A percentile compares a stretch with the other conserved stretches of the same genome.
Evolutionary conservation across 1,284 basidiomycete species (phyloP).

Genomic region (Wallemia ichthyophaga): DNA sequence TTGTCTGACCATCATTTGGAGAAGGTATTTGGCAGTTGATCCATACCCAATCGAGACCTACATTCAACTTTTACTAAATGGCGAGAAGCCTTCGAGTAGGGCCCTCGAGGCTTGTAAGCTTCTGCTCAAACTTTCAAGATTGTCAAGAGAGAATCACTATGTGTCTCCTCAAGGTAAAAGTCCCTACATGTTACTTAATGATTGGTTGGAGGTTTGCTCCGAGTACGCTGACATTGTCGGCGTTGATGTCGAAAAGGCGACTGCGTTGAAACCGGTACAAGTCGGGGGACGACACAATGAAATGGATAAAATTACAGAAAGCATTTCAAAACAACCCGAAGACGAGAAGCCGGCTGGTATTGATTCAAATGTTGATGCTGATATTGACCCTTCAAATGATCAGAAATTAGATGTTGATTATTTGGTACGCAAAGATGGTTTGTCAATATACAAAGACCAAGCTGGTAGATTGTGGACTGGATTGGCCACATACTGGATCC

Average conservation of each 20-base stretch:
- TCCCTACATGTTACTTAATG: constrained; percentile 69
- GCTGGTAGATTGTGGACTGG: constrained; percentile 88
- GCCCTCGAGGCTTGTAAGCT: constrained; percentile 83
- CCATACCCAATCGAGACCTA: constrained; percentile 61
- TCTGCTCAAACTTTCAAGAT: constrained; percentile 48
- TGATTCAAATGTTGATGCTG: constrained; percentile 26
- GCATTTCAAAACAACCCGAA: background rate
- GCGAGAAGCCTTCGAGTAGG: constrained; percentile 29
- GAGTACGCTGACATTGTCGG: constrained; percentile 76
- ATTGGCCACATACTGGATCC: constrained; percentile 93
- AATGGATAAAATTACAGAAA: background rate
- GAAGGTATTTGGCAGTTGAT: constrained; percentile 64
- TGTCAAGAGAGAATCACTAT: constrained; percentile 55
- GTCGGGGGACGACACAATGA: background rate
- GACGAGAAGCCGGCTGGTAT: background rate
- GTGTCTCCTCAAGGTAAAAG: constrained; percentile 75
- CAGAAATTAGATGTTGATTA: constrained; percentile 59
- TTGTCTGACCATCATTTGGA: constrained; percentile 59
- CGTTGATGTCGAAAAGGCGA: constrained; percentile 35
- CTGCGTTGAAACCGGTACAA: constrained; percentile 1
- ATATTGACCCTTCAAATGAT: constrained; percentile 43
- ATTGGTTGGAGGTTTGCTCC: constrained; percentile 79
- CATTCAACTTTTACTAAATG: constrained; percentile 39
- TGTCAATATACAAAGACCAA: constrained; percentile 76
- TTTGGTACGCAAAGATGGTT: constrained; percentile 56